Conservation (phyloP, 768 basidiomycete species). For the Butyriboletus loyo region DNA sequence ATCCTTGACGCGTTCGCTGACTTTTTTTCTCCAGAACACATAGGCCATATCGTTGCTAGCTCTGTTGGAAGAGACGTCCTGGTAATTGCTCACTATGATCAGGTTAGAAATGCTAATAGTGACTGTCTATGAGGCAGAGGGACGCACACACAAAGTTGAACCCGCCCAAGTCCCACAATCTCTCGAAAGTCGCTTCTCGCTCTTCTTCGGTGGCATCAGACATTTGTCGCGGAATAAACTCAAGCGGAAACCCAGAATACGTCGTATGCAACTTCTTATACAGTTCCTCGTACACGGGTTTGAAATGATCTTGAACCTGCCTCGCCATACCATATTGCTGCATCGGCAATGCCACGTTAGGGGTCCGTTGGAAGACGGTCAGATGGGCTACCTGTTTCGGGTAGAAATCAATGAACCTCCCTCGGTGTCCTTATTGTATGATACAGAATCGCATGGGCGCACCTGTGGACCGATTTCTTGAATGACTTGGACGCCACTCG, state of each 20-base stretch:
- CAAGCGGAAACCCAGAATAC: neutral
- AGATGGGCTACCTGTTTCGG: conserved; percentile 4
- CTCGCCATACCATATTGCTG: neutral
- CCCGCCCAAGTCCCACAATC: conserved; percentile 5
- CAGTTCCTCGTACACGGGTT: conserved; percentile 8
- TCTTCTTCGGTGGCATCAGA: conserved; percentile 5
- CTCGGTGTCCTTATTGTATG: neutral
- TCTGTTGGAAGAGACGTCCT: neutral
- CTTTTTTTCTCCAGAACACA: conserved; percentile 15
- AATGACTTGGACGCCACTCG: conserved; percentile 12
- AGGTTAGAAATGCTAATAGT: neutral
- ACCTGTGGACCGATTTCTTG: conserved; percentile 15
- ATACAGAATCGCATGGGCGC: neutral
- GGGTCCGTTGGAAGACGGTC: conserved; percentile 16
- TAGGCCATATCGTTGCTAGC: conserved; percentile 2
- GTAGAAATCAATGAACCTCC: too few relatives aligned
- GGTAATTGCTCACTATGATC: conserved; percentile 5
- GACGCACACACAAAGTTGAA: conserved; percentile 8
- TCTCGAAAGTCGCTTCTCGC: conserved; percentile 9
- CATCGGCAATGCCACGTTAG: conserved; percentile 14
- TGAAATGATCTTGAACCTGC: conserved; percentile 10
- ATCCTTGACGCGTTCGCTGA: conserved; percentile 12
- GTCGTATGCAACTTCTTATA: conserved; percentile 2
- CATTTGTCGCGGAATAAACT: neutral
- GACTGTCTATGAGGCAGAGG: too few relatives aligned